Evolutionary conservation across 169 alveolate species (phyloP).

Genomic region (Eimeria necatrix): DNA sequence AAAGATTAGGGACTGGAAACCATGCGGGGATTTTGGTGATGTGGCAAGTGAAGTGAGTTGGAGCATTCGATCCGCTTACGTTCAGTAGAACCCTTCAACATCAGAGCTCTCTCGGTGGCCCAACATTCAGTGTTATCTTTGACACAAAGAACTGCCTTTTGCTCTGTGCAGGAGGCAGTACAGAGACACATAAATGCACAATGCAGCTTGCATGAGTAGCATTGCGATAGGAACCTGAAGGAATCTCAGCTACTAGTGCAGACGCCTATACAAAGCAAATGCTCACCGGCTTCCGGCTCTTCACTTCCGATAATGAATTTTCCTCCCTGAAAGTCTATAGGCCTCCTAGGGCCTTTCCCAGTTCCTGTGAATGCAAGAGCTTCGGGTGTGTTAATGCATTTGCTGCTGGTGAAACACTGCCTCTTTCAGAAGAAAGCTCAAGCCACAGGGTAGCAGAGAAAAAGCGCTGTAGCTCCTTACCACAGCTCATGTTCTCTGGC

Average conservation of each 20-base stretch:
- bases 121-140: neutral
- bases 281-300: neutral
- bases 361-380: neutral
- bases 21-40: neutral
- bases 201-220: neutral
- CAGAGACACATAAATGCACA: neutral
- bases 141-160: neutral
- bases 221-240: neutral
- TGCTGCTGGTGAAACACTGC: too few relatives aligned
- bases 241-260: neutral
- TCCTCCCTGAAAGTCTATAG: neutral
- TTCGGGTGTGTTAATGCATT: neutral
- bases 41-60: neutral
- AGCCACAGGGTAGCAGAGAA: neutral
- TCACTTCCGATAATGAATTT: neutral
- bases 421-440: neutral
- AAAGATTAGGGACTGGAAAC: neutral
- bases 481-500: neutral
- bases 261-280: neutral
- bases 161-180: neutral
- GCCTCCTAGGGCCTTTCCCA: neutral
- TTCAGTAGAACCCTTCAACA: constrained; percentile 21
- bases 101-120: constrained; percentile 1
- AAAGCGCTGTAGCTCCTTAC: neutral
- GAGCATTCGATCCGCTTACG: neutral